Conservation (phyloP, 805 yeast species). For the Zygoascus tannicola region DNA sequence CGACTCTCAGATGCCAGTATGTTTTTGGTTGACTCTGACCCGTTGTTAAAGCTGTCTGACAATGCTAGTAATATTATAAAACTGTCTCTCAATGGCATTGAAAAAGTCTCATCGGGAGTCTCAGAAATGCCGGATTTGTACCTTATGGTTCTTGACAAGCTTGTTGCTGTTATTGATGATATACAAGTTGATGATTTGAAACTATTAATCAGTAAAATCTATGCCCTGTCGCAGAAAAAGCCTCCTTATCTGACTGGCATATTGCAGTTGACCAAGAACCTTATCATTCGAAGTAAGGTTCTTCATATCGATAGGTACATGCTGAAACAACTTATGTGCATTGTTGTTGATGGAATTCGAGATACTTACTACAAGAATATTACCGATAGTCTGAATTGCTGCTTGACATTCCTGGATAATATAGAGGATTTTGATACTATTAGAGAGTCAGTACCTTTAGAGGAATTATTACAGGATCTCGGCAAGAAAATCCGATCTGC, state of each 20-base stretch:
- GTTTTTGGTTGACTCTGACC: constrained; percentile 19
- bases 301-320: constrained; percentile 7
- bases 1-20: constrained; percentile 22
- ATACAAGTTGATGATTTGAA: constrained; percentile 6
- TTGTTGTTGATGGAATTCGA: constrained; percentile 26
- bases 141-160: neutral
- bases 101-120: constrained; percentile 4
- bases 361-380: constrained; percentile 31
- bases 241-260: constrained; percentile 11
- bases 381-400: constrained; percentile 29
- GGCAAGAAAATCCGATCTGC: constrained; percentile 28
- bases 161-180: neutral
- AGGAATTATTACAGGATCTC: constrained; percentile 24
- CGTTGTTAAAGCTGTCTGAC: constrained; percentile 10
- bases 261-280: constrained; percentile 9
- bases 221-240: constrained; percentile 5
- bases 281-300: constrained; percentile 5
- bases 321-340: constrained; percentile 16
- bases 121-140: neutral
- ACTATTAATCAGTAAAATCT: constrained; percentile 6
- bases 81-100: constrained; percentile 8
- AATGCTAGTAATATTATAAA: constrained; percentile 7
- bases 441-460: neutral
- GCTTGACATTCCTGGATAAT: constrained; percentile 8
- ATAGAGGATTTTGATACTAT: constrained; percentile 5